Evolutionary conservation across 495 filamentous ascomycete species (phyloP).

Genomic region (Neurospora terricola): DNA sequence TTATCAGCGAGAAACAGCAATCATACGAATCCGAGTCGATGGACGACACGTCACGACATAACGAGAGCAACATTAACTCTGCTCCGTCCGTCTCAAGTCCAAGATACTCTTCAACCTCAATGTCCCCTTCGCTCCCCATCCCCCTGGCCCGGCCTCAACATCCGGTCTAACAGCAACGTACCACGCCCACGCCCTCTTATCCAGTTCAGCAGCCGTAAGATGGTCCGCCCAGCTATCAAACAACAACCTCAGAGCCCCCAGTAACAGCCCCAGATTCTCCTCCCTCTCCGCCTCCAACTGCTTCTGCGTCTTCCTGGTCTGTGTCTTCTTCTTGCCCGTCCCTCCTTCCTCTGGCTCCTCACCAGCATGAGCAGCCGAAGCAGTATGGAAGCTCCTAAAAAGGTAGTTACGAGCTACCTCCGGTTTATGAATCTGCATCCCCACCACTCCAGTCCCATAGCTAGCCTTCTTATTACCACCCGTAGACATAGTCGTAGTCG

Average conservation of each 20-base stretch:
- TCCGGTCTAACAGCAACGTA: slow-evolving; percentile 65
- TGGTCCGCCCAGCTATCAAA: slow-evolving; percentile 58
- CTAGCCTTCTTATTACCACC: slow-evolving; percentile 17
- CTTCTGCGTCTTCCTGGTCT: slow-evolving; percentile 34
- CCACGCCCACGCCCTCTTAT: slow-evolving; percentile 69
- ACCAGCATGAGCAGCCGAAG: not conserved
- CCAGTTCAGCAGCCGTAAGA: slow-evolving; percentile 51
- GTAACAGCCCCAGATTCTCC: slow-evolving; percentile 52
- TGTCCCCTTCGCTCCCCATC: slow-evolving; percentile 72
- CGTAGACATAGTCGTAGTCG: slow-evolving; percentile 8
- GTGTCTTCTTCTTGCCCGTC: slow-evolving; percentile 19
- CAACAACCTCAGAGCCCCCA: slow-evolving; percentile 57
- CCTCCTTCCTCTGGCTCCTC: not conserved
- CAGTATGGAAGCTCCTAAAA: slow-evolving; percentile 43
- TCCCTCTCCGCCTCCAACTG: slow-evolving; percentile 47
- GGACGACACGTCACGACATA: not conserved
- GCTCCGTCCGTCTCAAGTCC: slow-evolving; percentile 33
- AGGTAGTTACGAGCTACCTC: slow-evolving; percentile 53
- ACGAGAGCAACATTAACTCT: not conserved
- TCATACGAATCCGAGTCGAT: not conserved
- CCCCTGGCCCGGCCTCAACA: slow-evolving; percentile 57
- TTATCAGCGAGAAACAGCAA: not conserved
- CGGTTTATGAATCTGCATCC: slow-evolving; percentile 58
- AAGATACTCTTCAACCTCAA: slow-evolving; percentile 59
- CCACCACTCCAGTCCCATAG: slow-evolving; percentile 18